These are phyloP conservation scores for Pistacia atlantica DNA, from an alignment of 345 rosid species.

Conservation along the genomic window DNA sequence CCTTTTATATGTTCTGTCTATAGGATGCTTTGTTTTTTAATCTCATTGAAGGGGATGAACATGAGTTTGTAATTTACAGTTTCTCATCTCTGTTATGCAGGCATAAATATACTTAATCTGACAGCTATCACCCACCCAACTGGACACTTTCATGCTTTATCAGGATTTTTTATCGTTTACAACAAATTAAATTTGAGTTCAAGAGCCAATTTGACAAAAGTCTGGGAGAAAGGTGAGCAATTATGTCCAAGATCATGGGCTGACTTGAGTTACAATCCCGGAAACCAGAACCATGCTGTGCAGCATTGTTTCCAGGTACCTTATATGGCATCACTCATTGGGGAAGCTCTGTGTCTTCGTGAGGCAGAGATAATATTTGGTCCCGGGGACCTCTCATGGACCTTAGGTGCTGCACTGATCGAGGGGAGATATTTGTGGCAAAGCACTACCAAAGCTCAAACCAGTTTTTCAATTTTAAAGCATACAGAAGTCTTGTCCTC, in stretches of 20 bases:
- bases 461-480: slow-evolving; percentile 13
- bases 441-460: slow-evolving; percentile 14
- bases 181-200: slow-evolving; percentile 38
- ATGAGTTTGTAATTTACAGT: neutral
- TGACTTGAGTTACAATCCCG: slow-evolving; percentile 18
- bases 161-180: slow-evolving; percentile 55
- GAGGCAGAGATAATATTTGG: slow-evolving; percentile 46
- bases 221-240: slow-evolving; percentile 46
- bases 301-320: slow-evolving; percentile 50
- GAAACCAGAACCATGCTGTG: slow-evolving; percentile 28
- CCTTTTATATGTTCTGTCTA: neutral
- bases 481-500: slow-evolving; percentile 29
- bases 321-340: slow-evolving; percentile 48
- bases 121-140: slow-evolving; percentile 19
- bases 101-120: slow-evolving; percentile 32
- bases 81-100: slow-evolving; percentile 33
- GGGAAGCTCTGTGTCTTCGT: slow-evolving; percentile 42
- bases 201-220: slow-evolving; percentile 40
- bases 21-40: neutral
- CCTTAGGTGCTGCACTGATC: slow-evolving; percentile 58
- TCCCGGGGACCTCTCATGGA: slow-evolving; percentile 67
- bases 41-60: neutral
- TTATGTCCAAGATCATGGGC: slow-evolving; percentile 44
- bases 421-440: slow-evolving; percentile 42
- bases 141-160: slow-evolving; percentile 50